Percentiles rank a stretch among this genome's conserved stretches.
Conservation (phyloP, 148 eudicot species). For the Dysphania ambrosioides region DNA sequence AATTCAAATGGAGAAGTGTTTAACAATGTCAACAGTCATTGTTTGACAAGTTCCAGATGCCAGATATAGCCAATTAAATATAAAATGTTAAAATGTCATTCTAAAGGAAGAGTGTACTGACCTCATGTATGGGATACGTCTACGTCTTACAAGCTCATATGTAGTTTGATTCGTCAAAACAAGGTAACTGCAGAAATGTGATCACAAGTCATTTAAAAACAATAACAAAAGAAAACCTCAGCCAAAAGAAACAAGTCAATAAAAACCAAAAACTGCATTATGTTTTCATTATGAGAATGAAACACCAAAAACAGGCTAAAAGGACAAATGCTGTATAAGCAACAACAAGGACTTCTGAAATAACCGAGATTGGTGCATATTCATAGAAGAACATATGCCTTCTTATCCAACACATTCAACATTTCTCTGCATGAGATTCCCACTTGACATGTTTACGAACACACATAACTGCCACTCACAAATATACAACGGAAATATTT, state of each 20-base stretch:
- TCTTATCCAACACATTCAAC: background rate
- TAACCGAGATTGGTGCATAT: background rate
- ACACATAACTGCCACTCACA: background rate
- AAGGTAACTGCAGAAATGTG: conserved; percentile 56
- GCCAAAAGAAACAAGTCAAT: background rate
- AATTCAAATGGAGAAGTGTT: background rate
- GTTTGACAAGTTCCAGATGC: background rate
- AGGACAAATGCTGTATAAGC: background rate
- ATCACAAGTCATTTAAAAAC: background rate
- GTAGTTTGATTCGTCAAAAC: conserved; percentile 88
- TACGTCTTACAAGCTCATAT: conserved; percentile 82
- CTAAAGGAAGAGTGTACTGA: conserved; percentile 30
- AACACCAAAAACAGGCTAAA: background rate
- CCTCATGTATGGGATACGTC: conserved; percentile 81
- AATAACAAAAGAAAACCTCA: background rate
- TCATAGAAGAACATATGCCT: background rate
- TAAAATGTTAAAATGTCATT: background rate
- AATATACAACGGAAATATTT: background rate
- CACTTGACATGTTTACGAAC: background rate
- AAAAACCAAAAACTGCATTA: background rate
- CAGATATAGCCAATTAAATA: background rate
- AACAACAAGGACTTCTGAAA: background rate
- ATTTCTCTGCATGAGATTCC: background rate
- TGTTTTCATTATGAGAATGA: background rate
- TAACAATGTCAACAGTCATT: background rate